Evolutionary conservation across 2,329 filamentous ascomycete species (phyloP).

Genomic region (Colletotrichum lindemuthianum): DNA sequence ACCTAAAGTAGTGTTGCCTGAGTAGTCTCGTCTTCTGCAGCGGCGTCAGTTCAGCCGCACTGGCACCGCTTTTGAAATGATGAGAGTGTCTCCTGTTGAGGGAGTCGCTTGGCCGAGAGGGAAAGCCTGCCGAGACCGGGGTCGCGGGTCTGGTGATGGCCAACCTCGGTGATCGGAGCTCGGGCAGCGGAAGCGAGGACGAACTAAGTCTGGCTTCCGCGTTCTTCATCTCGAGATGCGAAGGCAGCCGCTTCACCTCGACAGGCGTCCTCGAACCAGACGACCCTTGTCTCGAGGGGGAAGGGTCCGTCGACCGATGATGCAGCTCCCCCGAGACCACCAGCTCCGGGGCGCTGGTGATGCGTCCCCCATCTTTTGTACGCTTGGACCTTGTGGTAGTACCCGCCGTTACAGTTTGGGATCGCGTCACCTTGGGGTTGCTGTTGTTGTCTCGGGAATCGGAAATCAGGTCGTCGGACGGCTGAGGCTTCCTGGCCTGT

Average conservation of each 20-base stretch:
- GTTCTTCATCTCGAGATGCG: constrained; percentile 62
- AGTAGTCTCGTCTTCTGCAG: constrained; percentile 77
- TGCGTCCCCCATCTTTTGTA: constrained; percentile 56
- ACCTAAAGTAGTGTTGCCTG: constrained; percentile 84
- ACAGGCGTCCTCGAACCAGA: constrained; percentile 43
- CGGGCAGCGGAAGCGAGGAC: constrained; percentile 73
- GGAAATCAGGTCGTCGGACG: constrained; percentile 68
- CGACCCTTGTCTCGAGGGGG: constrained; percentile 28
- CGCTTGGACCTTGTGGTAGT: constrained; percentile 64
- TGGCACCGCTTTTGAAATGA: constrained; percentile 65
- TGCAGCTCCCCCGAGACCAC: constrained; percentile 38
- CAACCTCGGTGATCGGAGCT: constrained; percentile 63
- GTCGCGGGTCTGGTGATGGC: constrained; percentile 63
- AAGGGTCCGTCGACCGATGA: constrained; percentile 23
- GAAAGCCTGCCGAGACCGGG: constrained; percentile 65
- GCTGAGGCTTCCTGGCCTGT: constrained; percentile 80
- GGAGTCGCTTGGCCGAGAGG: constrained; percentile 57
- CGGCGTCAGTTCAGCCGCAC: constrained; percentile 69
- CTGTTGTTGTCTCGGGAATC: constrained; percentile 58
- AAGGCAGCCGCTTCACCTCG: constrained; percentile 53
- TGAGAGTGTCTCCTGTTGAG: constrained; percentile 70
- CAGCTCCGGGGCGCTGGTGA: constrained; percentile 55
- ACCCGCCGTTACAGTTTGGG: constrained; percentile 70
- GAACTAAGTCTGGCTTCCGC: constrained; percentile 73
- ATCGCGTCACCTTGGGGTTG: constrained; percentile 66